phyloP scores from a whole-genome alignment of 1,139 yeast genomes.

The Barnettozyma hawaiiensis region DNA sequence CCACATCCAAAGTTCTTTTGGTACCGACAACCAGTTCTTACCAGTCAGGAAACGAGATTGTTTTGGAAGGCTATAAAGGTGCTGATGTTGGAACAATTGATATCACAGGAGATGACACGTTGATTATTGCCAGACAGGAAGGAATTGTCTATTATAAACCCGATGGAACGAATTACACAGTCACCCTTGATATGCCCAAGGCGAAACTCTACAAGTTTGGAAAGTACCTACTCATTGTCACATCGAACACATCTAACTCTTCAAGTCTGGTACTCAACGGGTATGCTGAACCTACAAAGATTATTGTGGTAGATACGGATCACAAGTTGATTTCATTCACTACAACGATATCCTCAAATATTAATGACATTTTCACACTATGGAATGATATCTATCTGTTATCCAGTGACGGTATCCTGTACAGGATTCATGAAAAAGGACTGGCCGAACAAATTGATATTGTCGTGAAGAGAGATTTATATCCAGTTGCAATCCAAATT shows the following conservation, averaged over 20 bases:
- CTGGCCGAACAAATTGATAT: constrained; percentile 64
- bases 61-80: constrained; percentile 61
- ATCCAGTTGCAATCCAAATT: constrained; percentile 64
- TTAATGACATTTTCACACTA: constrained; percentile 49
- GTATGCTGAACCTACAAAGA: constrained; percentile 37
- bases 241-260: constrained; percentile 25
- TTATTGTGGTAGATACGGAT: constrained; percentile 60
- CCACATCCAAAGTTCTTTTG: constrained; percentile 66
- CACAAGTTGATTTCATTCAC: constrained; percentile 70
- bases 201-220: constrained; percentile 39
- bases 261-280: constrained; percentile 26
- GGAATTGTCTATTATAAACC: constrained; percentile 33
- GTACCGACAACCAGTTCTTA: constrained; percentile 78
- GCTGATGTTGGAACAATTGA: constrained; percentile 67
- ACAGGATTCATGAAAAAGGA: constrained; percentile 62
- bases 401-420: constrained; percentile 71
- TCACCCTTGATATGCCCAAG: constrained; percentile 57
- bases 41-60: constrained; percentile 57
- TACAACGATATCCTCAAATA: constrained; percentile 58
- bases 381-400: constrained; percentile 57
- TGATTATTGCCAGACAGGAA: constrained; percentile 29
- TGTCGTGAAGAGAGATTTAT: constrained; percentile 65
- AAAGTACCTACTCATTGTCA: constrained; percentile 36
- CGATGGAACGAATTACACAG: constrained; percentile 49
- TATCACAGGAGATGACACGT: constrained; percentile 28